Evolutionary conservation across 140 eudicot species (phyloP).

Genomic region (Cichorium intybus): DNA sequence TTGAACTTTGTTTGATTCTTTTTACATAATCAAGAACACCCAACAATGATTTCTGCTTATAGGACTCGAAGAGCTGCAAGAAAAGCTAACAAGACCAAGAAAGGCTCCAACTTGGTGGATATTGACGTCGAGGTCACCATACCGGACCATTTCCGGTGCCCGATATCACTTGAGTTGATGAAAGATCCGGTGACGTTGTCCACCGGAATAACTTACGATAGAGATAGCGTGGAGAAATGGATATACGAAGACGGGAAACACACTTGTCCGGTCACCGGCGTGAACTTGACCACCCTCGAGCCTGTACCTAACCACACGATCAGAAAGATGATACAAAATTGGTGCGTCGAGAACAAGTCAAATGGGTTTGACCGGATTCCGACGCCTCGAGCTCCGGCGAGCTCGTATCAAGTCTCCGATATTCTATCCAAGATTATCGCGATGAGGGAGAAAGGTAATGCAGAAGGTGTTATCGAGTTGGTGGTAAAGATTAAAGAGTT

Average conservation of each 20-base stretch:
- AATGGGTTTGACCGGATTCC: conserved; percentile 67
- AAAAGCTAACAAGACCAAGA: conserved; percentile 35
- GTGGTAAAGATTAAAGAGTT: conserved; percentile 36
- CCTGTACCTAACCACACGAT: conserved; percentile 58
- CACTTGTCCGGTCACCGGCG: conserved; percentile 54
- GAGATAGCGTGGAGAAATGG: conserved; percentile 62
- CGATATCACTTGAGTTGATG: conserved; percentile 65
- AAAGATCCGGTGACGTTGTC: conserved; percentile 71
- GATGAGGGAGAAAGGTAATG: conserved; percentile 18
- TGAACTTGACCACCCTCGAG: conserved; percentile 37
- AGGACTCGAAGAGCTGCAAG: conserved; percentile 39
- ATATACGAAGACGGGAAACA: conserved; percentile 47
- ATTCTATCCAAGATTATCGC: conserved; percentile 39
- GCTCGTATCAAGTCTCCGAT: conserved; percentile 46
- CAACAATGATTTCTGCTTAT: conserved; percentile 45
- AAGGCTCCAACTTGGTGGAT: conserved; percentile 1
- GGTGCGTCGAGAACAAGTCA: conserved; percentile 60
- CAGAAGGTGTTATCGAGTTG: conserved; percentile 35
- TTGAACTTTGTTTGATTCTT: background rate
- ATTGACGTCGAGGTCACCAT: conserved; percentile 30
- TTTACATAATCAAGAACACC: background rate
- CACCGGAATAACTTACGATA: conserved; percentile 59
- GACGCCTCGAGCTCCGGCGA: conserved; percentile 52
- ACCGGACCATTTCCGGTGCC: conserved; percentile 53
- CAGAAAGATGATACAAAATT: conserved; percentile 63